Base-by-base conservation (phyloP, 2,329 filamentous ascomycete genomes). In the Clonostachys chloroleuca region DNA sequence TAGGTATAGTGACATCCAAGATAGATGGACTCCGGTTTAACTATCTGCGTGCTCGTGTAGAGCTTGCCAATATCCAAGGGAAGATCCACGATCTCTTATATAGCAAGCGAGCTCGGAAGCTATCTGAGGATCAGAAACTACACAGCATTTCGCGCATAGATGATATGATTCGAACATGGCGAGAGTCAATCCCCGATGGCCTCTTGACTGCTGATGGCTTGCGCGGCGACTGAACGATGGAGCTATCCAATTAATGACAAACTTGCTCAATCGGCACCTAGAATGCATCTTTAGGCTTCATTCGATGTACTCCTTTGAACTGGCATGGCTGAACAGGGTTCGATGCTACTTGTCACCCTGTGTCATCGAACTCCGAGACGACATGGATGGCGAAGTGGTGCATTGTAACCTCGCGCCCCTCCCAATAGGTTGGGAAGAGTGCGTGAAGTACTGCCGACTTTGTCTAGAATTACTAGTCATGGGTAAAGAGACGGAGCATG, bases 1-100 rank as follows among this genome's bases (percentile, higher is more conserved):
- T 54, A 3, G 65, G 65, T 4, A 49, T 66, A 5, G 53, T 73
- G 16, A 62, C 57, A 46, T 66, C 64, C 1, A 53, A 56, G 6
- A 64, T 70, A 34, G 62, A 63, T 5, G 51, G 52, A 3, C 53
- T 55, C 0, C 57, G 59, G 37, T 61, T 73, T 48, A 66, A 70
- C 52, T 65, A 63, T 43, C 65, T 72, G 46, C 60, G 69, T 5
- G 49, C 61, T 14, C 61, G 67, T 2, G 59, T 70, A 3, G 65
- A 70, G 40, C 59, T 73, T 3, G 63, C 65, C 1, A 62, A 69
- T 35, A 59, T 74, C 7, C 51, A 72, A 20, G 70, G 70, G 16
- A 65, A 63, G 43, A 59, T 70, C 0, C 72, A 69, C 42, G 68
- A 73, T 34, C 57, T 62, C 10, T 54, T 73, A 2, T 67, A 68